Evolutionary conservation across 2,329 filamentous ascomycete genomes (phyloP), one percentile per base, ranked within the genome.

Genomic region (Stemphylium vesicarium): DNA sequence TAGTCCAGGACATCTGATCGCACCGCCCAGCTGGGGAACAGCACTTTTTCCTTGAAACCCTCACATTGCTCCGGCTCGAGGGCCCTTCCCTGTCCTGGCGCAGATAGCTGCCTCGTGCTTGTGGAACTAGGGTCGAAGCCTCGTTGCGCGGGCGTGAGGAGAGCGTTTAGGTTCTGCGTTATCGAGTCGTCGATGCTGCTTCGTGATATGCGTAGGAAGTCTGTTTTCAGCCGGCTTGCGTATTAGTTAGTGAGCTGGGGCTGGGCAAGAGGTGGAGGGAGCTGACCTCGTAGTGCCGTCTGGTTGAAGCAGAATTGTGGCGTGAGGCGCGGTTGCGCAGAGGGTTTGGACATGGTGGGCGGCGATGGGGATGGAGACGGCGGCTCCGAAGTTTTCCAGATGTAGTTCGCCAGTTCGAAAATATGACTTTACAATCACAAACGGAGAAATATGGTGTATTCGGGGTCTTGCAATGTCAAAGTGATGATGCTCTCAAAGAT

Each of bases 171-270:
- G 69, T 96, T 94, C 71, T 96, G 93, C 0, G 87, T 87, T 70
- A 99, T 98, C 39, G 90, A 92, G 77, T 99, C 95, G 77, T 99
- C 95, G 69, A 97, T 88, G 42, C 90, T 86, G 47, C 86, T 83
- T 60, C 95, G 87, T 9, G 94, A 97, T 62, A 95, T 77, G 35
- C 92, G 90, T 18, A 99, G 84, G 75, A 99, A 99, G 75, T 96
- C 95, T 96, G 70, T 59, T 59, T 36, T 62, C 53, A 62, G 16
- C 50, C 39, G 44, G 55, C 61, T 57, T 56, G 41, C 15, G 37
- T 44, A 69, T 75, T 72, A 74, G 68, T 75, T 72, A 73, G 71
- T 74, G 66, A 52, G 54, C 50, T 60, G 59, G 52, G 43, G 43
- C 7, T 57, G 37, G 37, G 31, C 24, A 33, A 52, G 32, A 48